These are phyloP conservation scores for Neocucurbitaria cava DNA, from an alignment of 2,329 filamentous ascomycete species.

Conservation along the genomic window DNA sequence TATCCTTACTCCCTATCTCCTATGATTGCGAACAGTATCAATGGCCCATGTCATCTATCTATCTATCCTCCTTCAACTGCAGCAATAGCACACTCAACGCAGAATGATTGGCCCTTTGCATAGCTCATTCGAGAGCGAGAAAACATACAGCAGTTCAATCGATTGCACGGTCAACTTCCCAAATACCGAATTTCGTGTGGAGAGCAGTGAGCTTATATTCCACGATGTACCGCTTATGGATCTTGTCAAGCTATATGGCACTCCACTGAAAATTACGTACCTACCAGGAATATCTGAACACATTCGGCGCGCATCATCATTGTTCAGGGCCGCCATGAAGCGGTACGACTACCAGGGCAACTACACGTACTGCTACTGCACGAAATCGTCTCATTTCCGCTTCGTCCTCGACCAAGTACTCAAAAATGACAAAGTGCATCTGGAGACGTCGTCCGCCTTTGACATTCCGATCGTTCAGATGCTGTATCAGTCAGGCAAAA, in stretches of 20 bases:
- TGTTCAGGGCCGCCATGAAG: background rate
- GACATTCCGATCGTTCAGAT: background rate
- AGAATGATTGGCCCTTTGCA: background rate
- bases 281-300: background rate
- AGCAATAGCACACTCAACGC: background rate
- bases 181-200: background rate
- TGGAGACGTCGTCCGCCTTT: background rate
- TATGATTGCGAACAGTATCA: no score
- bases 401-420: conserved; percentile 1
- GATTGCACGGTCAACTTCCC: background rate
- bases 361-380: conserved; percentile 1
- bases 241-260: background rate
- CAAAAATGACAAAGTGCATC: background rate
- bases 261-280: background rate
- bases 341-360: background rate
- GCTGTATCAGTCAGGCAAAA: background rate
- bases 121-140: background rate
- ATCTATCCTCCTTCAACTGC: background rate
- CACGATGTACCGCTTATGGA: background rate
- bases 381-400: background rate
- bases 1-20: no score
- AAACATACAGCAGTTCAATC: background rate
- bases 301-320: background rate
- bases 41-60: no score
- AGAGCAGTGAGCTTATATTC: background rate